Conservation (phyloP, 768 basidiomycete species). For the Bullera alba region DNA sequence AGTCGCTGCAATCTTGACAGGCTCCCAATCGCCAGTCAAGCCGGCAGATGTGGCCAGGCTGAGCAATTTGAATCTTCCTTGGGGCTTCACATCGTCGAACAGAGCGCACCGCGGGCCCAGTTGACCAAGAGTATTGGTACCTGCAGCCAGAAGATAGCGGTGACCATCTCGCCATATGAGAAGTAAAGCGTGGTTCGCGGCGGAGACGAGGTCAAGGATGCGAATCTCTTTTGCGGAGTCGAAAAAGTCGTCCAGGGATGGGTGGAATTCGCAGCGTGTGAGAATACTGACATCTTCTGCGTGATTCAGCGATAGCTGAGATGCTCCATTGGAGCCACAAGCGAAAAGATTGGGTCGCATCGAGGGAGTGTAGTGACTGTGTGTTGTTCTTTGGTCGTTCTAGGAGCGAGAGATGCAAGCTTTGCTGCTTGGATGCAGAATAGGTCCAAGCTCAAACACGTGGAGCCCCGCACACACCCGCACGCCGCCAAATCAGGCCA, state of each 20-base stretch:
- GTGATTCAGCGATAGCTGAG: constrained; percentile 35
- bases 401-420: too few species aligned
- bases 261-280: constrained; percentile 18
- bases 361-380: too few species aligned
- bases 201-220: constrained; percentile 57
- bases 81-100: constrained; percentile 50
- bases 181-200: constrained; percentile 73
- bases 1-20: constrained; percentile 56
- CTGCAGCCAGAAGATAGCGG: constrained; percentile 61
- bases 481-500: too few species aligned
- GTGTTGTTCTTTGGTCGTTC: too few species aligned
- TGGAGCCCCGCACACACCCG: too few species aligned
- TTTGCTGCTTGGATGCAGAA: too few species aligned
- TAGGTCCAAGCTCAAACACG: too few species aligned
- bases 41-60: constrained; percentile 10
- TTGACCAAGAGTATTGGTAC: constrained; percentile 65
- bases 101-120: constrained; percentile 51
- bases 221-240: neutral
- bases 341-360: constrained; percentile 18
- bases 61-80: constrained; percentile 42
- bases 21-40: constrained; percentile 47
- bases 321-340: constrained; percentile 38
- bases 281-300: constrained; percentile 22
- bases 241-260: constrained; percentile 6
- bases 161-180: constrained; percentile 48